Conservation (phyloP, 2,329 filamentous ascomycete species). For the Arachnopeziza araneosa region DNA sequence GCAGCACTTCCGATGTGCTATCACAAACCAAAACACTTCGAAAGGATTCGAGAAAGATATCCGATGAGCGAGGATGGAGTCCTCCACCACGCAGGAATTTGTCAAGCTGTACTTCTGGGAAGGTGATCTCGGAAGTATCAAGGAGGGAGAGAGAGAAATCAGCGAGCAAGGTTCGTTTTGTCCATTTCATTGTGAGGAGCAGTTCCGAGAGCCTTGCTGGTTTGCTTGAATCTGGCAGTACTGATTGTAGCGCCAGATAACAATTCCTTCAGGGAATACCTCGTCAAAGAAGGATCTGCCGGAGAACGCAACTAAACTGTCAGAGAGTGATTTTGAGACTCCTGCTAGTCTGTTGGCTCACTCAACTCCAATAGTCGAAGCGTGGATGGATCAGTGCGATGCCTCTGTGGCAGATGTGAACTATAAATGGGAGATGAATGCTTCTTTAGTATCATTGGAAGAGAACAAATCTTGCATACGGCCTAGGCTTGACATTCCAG, state of each 20-base stretch:
- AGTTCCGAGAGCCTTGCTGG: background rate
- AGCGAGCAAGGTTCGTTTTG: background rate
- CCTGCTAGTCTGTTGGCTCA: background rate
- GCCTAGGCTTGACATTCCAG: background rate
- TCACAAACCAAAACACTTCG: background rate
- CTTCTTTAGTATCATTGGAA: conserved; percentile 1
- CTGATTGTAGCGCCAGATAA: background rate
- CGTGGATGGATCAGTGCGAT: conserved; percentile 4
- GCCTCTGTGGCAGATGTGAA: background rate
- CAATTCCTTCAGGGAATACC: background rate
- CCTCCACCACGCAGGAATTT: background rate
- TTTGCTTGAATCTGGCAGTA: background rate
- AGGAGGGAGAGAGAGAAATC: background rate
- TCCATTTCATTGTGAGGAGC: background rate
- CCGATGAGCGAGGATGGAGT: background rate
- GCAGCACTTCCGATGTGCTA: background rate
- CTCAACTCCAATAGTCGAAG: conserved; percentile 4
- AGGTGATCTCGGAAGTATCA: background rate
- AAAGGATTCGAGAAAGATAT: background rate
- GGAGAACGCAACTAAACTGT: background rate
- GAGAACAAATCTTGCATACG: background rate
- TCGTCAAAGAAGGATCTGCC: background rate
- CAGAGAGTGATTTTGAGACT: conserved; percentile 6
- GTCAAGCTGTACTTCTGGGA: background rate
- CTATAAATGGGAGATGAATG: background rate